Percentiles rank a stretch among this genome's conserved stretches.
Conservation (phyloP, 2,329 filamentous ascomycete species). For the Scedosporium aurantiacum region DNA sequence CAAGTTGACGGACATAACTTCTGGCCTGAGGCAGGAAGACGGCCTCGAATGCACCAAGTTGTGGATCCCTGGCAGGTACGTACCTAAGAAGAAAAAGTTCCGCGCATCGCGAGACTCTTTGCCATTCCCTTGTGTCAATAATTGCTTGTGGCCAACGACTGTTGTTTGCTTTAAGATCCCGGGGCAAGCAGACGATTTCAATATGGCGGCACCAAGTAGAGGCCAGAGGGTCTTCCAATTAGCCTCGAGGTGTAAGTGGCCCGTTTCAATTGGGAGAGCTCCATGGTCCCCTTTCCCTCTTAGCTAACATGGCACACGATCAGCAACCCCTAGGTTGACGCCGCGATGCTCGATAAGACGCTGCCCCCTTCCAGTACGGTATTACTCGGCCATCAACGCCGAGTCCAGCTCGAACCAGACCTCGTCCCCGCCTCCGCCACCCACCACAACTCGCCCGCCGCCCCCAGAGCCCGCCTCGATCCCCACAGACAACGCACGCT, state of each 20-base stretch:
- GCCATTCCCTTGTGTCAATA: background rate
- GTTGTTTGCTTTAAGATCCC: slow-evolving; percentile 10
- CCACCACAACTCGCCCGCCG: slow-evolving; percentile 11
- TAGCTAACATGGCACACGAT: slow-evolving; percentile 4
- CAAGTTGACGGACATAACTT: no score
- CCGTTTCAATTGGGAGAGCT: background rate
- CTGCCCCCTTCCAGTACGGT: background rate
- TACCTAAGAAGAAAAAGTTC: slow-evolving; percentile 6
- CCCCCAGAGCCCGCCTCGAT: slow-evolving; percentile 7
- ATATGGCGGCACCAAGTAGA: slow-evolving; percentile 47
- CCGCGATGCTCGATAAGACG: slow-evolving; percentile 5
- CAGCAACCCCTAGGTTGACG: slow-evolving; percentile 3
- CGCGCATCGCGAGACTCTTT: slow-evolving; percentile 5
- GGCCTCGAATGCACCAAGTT: background rate
- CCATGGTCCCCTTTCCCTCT: background rate
- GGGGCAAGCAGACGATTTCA: slow-evolving; percentile 11
- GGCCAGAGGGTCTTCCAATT: slow-evolving; percentile 38
- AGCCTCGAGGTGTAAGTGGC: slow-evolving; percentile 37
- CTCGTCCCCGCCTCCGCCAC: slow-evolving; percentile 11
- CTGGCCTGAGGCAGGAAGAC: no score
- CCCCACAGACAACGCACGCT: slow-evolving; percentile 15
- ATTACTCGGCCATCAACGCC: slow-evolving; percentile 23
- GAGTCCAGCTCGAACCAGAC: slow-evolving; percentile 11
- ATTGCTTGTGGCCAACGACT: background rate
- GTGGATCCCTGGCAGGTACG: slow-evolving; percentile 1